Percentiles rank a stretch among this genome's conserved stretches.
phyloP scores from a whole-genome alignment of 257 asterid genomes.

The Mitragyna speciosa region DNA sequence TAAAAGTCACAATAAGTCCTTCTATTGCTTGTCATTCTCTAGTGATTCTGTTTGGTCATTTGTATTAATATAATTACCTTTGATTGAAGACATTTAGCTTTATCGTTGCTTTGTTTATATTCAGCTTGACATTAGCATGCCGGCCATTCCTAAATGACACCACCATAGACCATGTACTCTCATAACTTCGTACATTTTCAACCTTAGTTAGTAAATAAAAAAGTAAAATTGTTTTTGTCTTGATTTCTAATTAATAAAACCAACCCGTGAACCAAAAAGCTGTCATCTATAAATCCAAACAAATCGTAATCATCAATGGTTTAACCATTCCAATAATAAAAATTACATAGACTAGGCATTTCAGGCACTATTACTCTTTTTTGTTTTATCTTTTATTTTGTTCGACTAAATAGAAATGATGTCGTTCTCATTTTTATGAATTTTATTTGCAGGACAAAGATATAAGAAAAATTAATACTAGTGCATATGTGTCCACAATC shows the following conservation, averaged over 20 bases:
- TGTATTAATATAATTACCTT: conserved; percentile 3
- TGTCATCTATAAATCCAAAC: not conserved
- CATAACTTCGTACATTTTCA: not conserved
- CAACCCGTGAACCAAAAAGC: not conserved
- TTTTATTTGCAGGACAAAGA: too few relatives aligned
- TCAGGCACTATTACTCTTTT: not conserved
- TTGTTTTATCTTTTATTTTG: not conserved
- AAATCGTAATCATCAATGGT: too few relatives aligned
- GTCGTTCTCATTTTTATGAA: not conserved
- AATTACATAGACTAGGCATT: too few relatives aligned
- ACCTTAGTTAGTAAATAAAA: not conserved
- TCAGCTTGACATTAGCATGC: not conserved
- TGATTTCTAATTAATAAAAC: not conserved
- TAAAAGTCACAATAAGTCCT: not conserved
- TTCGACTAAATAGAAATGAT: not conserved
- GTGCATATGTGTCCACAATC: too few relatives aligned
- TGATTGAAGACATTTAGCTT: not conserved
- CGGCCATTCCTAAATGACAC: not conserved
- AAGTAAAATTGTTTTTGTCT: not conserved
- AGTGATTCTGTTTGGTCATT: not conserved
- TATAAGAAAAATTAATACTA: too few relatives aligned
- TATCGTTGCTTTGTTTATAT: not conserved
- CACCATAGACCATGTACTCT: not conserved
- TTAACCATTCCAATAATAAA: too few relatives aligned
- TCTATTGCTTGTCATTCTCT: not conserved